These are phyloP conservation scores for Mimosa pudica DNA, from an alignment of 306 rosid species.

Conservation along the genomic window DNA sequence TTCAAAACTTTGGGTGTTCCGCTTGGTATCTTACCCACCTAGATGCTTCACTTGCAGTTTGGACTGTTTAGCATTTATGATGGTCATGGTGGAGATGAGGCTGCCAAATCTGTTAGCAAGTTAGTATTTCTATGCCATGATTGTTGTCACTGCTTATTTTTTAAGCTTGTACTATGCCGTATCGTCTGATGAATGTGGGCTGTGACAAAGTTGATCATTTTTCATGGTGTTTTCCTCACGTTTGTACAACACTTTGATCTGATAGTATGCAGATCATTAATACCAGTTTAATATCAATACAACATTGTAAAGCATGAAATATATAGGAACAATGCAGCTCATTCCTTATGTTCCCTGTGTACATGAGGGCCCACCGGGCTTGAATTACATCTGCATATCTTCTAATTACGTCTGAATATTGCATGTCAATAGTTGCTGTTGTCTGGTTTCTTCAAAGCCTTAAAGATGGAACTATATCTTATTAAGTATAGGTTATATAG, in stretches of 20 bases:
- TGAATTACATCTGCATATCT: constrained; percentile 17
- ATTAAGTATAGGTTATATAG: constrained; percentile 4
- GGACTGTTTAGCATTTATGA: constrained; percentile 91
- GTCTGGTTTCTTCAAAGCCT: constrained; percentile 9
- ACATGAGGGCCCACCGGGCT: background rate
- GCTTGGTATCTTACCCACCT: constrained; percentile 41
- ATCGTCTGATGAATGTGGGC: background rate
- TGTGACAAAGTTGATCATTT: constrained; percentile 1
- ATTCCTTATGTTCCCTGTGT: background rate
- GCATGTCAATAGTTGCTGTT: background rate
- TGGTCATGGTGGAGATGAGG: constrained; percentile 95
- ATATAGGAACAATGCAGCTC: background rate
- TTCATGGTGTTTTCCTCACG: background rate
- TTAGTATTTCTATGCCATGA: constrained; percentile 51
- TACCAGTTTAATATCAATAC: background rate
- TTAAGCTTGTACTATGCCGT: constrained; percentile 23
- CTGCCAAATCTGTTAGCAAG: constrained; percentile 93
- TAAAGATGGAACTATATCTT: constrained; percentile 4
- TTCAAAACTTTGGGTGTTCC: constrained; percentile 34
- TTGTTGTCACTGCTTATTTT: constrained; percentile 27
- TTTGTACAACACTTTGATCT: constrained; percentile 12
- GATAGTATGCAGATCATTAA: constrained; percentile 8
- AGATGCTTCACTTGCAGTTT: constrained; percentile 66
- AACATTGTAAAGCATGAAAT: background rate
- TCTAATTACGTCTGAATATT: constrained; percentile 14